A percentile compares a stretch with the other conserved stretches of the same genome.
Conservation (phyloP, 2,329 filamentous ascomycete genomes). For the Purpureocillium takamizusanense region DNA sequence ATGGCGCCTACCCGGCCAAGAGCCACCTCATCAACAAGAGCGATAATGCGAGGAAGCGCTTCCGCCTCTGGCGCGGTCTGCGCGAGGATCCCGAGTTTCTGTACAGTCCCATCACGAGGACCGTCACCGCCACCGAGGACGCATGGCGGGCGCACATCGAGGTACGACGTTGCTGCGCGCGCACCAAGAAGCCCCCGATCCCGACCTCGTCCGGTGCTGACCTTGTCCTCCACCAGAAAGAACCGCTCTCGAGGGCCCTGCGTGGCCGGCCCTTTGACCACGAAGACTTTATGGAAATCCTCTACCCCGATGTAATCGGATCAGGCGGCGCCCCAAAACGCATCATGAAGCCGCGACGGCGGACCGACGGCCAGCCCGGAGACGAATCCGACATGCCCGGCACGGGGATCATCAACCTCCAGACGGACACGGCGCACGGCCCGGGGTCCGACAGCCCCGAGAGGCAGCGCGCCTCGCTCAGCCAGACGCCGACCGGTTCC, state of each 20-base stretch:
- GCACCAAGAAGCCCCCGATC: too few species aligned
- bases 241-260: constrained; percentile 47
- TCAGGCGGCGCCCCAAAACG: constrained; percentile 51
- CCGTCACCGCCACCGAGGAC: constrained; percentile 46
- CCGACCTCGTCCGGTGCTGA: too few species aligned
- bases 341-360: constrained; percentile 45
- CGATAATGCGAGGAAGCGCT: constrained; percentile 54
- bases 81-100: constrained; percentile 48
- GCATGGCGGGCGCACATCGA: constrained; percentile 49
- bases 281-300: constrained; percentile 50
- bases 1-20: constrained; percentile 49
- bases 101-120: constrained; percentile 41
- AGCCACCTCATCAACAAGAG: constrained; percentile 55
- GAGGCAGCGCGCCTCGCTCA: constrained; percentile 15
- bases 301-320: constrained; percentile 51
- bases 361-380: constrained; percentile 33
- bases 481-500: constrained; percentile 18
- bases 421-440: constrained; percentile 21
- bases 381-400: constrained; percentile 41
- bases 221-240: constrained; percentile 31
- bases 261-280: constrained; percentile 50
- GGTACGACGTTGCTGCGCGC: too few species aligned
- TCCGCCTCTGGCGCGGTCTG: constrained; percentile 51
- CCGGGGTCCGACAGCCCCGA: constrained; percentile 15
- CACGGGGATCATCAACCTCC: constrained; percentile 35